Conservation (phyloP, 2,329 filamentous ascomycete species). For the Didymella segeticola region DNA sequence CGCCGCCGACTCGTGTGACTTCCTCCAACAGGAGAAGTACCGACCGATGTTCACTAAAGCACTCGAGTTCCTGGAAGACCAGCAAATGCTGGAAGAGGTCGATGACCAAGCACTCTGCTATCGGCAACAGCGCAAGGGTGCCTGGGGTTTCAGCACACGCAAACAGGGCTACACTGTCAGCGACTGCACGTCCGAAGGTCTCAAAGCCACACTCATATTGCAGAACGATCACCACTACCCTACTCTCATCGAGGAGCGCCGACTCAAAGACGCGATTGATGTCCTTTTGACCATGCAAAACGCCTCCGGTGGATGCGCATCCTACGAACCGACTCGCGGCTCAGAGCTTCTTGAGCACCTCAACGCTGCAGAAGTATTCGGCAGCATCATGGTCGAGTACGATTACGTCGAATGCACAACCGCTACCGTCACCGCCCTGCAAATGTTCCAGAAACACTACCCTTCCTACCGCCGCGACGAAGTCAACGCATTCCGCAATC, state of each 20-base stretch:
- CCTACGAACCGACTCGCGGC: slow-evolving; percentile 85
- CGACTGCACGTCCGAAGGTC: slow-evolving; percentile 89
- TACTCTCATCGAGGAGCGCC: slow-evolving; percentile 73
- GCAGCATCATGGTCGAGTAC: slow-evolving; percentile 97
- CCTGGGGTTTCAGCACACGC: slow-evolving; percentile 93
- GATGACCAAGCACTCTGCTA: slow-evolving; percentile 81
- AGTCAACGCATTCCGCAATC: slow-evolving; percentile 73
- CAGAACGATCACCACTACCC: slow-evolving; percentile 79
- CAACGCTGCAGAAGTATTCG: slow-evolving; percentile 96
- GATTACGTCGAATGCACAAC: slow-evolving; percentile 98
- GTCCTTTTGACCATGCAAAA: slow-evolving; percentile 94
- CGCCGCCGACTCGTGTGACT: slow-evolving; percentile 77
- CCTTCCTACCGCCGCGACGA: slow-evolving; percentile 80
- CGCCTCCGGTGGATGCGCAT: slow-evolving; percentile 80
- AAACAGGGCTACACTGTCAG: slow-evolving; percentile 94
- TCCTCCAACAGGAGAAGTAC: slow-evolving; percentile 79
- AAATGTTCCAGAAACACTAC: slow-evolving; percentile 80
- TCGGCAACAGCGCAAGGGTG: slow-evolving; percentile 88
- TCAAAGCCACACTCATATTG: slow-evolving; percentile 85
- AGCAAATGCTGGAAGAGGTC: slow-evolving; percentile 88
- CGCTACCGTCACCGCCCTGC: slow-evolving; percentile 86
- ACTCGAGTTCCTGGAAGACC: slow-evolving; percentile 83
- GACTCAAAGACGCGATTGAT: slow-evolving; percentile 87
- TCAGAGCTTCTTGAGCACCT: slow-evolving; percentile 80
- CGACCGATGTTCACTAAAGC: slow-evolving; percentile 82